Evolutionary conservation across 2,329 filamentous ascomycete species (phyloP), one percentile per base, ranked within the genome.

Genomic region (Fusarium sambucinum): DNA sequence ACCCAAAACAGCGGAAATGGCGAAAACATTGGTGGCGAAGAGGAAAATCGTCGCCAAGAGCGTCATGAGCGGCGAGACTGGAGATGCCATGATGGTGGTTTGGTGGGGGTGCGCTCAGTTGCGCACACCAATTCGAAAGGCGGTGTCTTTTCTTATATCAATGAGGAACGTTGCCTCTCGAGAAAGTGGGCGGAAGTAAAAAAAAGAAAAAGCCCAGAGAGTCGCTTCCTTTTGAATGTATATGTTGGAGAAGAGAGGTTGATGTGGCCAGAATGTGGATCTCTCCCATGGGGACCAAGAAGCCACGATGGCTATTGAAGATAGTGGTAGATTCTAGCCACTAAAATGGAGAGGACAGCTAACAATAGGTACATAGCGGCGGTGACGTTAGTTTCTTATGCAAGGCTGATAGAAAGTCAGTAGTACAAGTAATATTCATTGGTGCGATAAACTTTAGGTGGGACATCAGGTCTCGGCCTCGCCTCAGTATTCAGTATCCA

Each of bases 1-100:
- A 68, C 96, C 96, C 23, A 99, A 84, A 19, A 98, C 94, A 54
- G 93, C 93, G 11, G 93, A 83, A 50, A 82, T 81, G 27, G 86
- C 86, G 41, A 85, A 81, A 41, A 84, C 85, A 69, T 87, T 76
- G 46, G 76, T 68, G n/a, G 79, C 74, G 38, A 81, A 70, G 50
- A 80, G 69, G 52, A 80, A 75, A 54, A 80, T 55, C 54, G 75
- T 77, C 68, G 78, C 79, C 50, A 82, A 75, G 72, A 81, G 76
- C 68, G 78, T 73, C 69, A 74, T 76, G 72, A 82, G 69, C 40
- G 79, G 77, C 58, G 80, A 80, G 21, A 74, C 70, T 66, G 73
- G 70, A 66, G 71, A 69, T 65, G 77, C 75, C 80, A 82, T 81
- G 69, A 64, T 69, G 69, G 61, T 59, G 55, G 66, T 66, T 63